These are phyloP conservation scores for Scenedesmus sp. DNA, from an alignment of 163 green algal genomes.

Conservation along the genomic window DNA sequence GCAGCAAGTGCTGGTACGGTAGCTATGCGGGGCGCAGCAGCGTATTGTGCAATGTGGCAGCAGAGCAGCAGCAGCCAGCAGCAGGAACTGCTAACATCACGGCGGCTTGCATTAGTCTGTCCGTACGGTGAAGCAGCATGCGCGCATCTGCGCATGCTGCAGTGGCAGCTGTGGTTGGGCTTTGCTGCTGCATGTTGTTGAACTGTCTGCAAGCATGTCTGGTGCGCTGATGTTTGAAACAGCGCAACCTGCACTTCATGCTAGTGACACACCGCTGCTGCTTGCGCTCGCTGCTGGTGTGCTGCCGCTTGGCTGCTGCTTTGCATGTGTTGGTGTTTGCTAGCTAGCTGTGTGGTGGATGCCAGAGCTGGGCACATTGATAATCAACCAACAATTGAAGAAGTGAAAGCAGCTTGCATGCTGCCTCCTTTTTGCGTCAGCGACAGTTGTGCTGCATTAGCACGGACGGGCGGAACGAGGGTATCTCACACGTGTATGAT, in stretches of 20 bases:
- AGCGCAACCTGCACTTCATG: not conserved
- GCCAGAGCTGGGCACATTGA: not conserved
- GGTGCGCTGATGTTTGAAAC: not conserved
- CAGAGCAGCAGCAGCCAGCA: not conserved
- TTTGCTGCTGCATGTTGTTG: not conserved
- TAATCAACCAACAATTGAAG: not conserved
- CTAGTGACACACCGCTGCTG: not conserved
- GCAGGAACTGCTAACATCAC: not conserved
- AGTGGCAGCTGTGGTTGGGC: not conserved
- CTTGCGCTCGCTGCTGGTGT: not conserved
- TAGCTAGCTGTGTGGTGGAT: not conserved
- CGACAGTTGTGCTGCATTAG: not conserved
- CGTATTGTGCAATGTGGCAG: not conserved
- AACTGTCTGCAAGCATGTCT: not conserved
- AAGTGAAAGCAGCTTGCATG: not conserved
- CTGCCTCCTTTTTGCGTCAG: not conserved
- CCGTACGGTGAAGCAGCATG: not conserved
- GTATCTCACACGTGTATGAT: not conserved
- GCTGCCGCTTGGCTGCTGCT: not conserved
- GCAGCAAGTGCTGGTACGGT: constrained; percentile 14
- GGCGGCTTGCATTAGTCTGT: not conserved
- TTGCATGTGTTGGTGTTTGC: not conserved
- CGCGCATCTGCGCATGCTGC: not conserved
- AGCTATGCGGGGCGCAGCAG: not conserved
- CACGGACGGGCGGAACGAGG: not conserved